Evolutionary conservation across 495 filamentous ascomycete species (phyloP).

Genomic region (Trichocladium uniseriatum): DNA sequence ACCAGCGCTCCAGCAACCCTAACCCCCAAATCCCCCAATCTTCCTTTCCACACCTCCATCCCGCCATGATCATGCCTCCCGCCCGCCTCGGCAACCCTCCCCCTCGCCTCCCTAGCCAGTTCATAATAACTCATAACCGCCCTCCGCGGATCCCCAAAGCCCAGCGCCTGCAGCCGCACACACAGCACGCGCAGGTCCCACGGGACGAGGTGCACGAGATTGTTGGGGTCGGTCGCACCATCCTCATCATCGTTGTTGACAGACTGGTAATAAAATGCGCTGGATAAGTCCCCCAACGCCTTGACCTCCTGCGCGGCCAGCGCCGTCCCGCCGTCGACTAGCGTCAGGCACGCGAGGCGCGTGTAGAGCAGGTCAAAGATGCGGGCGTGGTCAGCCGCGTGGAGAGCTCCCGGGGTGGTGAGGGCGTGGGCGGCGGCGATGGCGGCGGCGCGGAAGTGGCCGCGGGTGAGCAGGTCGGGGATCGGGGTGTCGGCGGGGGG

Average conservation of each 20-base stretch:
- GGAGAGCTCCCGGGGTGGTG: slow-evolving; percentile 27
- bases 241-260: slow-evolving; percentile 28
- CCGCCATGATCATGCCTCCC: slow-evolving; percentile 35
- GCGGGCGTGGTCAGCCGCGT: slow-evolving; percentile 45
- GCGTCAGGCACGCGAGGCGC: slow-evolving; percentile 71
- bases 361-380: slow-evolving; percentile 76
- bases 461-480: slow-evolving; percentile 42
- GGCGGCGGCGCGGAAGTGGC: slow-evolving; percentile 65
- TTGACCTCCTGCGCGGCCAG: slow-evolving; percentile 83
- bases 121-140: slow-evolving; percentile 86
- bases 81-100: slow-evolving; percentile 34
- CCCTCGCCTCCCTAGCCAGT: slow-evolving; percentile 65
- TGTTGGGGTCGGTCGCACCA: slow-evolving; percentile 10
- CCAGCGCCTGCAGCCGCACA: slow-evolving; percentile 74
- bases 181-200: slow-evolving; percentile 80
- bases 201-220: slow-evolving; percentile 53
- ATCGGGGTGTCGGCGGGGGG: slow-evolving; percentile 43
- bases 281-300: slow-evolving; percentile 69
- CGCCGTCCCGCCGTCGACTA: slow-evolving; percentile 52
- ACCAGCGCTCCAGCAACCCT: slow-evolving; percentile 70
- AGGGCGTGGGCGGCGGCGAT: slow-evolving; percentile 63
- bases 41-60: slow-evolving; percentile 52
- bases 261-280: slow-evolving; percentile 48
- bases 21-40: slow-evolving; percentile 67
- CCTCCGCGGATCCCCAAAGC: slow-evolving; percentile 71